Base-by-base conservation (phyloP, 2,329 filamentous ascomycete species). In the Claviceps africana region DNA sequence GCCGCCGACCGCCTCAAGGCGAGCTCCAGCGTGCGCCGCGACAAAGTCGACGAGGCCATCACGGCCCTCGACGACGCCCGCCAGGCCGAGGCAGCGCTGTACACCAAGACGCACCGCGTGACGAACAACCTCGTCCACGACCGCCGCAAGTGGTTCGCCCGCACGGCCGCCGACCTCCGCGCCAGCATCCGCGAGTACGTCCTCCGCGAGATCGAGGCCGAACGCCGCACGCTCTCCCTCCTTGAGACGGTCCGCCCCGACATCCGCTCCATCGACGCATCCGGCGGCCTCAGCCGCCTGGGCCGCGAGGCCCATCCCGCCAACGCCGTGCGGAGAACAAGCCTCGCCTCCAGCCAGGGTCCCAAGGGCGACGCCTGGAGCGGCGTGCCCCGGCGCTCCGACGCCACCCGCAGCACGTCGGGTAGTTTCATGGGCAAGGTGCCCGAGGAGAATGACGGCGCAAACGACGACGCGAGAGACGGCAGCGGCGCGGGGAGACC, bases 351-450 rank as follows among this genome's bases (percentile, higher is more conserved):
- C 47, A 93, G 86, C 61, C 93, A 98, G 69, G 93, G 93, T 0
- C 91, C 93, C 48, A 95, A 95, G 71, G 93, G 93, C n/a, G 93
- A 98, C 67, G 85, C 93, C 17, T 98, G 93, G 93, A 95, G 88
- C 61, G 93, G 93, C 53, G 89, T 96, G 30, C 88, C 90, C 37
- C 79, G 93, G 56, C 79, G 87, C 52, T 82, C 83, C 31, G 88
- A 95, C 60, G 83, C 82, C n/a, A 70, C 88, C 62, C 78, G 89
- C 60, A 90, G 83, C 64, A 76, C 90, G 57, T 88, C 85, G 52
- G 82, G 85, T 47, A 86, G 81, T 63, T 78, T 86, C 57, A 78
- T 83, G 56, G 72, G 78, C n/a, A 75, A 77, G 30, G 71, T 83
- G 10, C 72, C 75, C 15, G 84, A 87, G 60, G 83, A 83, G 55